Evolutionary conservation across 257 asterid genomes (phyloP).

Genomic region (Solanum bukasovii): DNA sequence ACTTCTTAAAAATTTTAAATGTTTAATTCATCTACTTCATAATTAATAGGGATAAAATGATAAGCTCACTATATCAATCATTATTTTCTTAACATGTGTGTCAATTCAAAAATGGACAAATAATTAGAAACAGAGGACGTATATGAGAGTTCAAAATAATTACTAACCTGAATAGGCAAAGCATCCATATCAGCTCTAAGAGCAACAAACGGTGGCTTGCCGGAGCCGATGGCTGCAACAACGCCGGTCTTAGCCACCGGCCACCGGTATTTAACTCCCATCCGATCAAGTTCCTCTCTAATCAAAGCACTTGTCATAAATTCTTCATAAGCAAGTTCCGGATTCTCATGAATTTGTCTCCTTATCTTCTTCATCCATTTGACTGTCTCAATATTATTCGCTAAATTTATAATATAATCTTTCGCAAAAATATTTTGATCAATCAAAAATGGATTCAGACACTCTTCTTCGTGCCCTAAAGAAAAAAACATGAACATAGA

Average conservation of each 20-base stretch:
- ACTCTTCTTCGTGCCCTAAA: neutral
- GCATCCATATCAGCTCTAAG: slow-evolving; percentile 64
- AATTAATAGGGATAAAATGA: no score
- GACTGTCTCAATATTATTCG: slow-evolving; percentile 14
- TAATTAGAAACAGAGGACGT: no score
- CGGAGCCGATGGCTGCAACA: slow-evolving; percentile 36
- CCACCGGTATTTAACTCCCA: slow-evolving; percentile 34
- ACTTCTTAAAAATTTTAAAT: no score
- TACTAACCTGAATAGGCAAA: slow-evolving; percentile 37
- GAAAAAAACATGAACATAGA: neutral
- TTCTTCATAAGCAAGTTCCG: slow-evolving; percentile 47
- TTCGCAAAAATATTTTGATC: neutral
- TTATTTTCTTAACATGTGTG: no score
- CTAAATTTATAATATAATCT: neutral
- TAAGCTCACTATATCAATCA: no score
- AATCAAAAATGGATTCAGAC: neutral
- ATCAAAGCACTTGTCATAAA: slow-evolving; percentile 30
- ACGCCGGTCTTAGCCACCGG: slow-evolving; percentile 52
- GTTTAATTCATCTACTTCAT: no score
- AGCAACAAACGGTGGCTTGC: slow-evolving; percentile 46
- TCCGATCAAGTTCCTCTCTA: slow-evolving; percentile 30
- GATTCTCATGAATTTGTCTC: slow-evolving; percentile 39
- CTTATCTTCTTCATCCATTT: slow-evolving; percentile 32
- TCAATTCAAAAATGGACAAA: no score
- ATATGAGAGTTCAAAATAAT: neutral